Evolutionary conservation across 2,329 filamentous ascomycete species (phyloP), one percentile per base, ranked within the genome.

Genomic region (Pyricularia pennisetigena): DNA sequence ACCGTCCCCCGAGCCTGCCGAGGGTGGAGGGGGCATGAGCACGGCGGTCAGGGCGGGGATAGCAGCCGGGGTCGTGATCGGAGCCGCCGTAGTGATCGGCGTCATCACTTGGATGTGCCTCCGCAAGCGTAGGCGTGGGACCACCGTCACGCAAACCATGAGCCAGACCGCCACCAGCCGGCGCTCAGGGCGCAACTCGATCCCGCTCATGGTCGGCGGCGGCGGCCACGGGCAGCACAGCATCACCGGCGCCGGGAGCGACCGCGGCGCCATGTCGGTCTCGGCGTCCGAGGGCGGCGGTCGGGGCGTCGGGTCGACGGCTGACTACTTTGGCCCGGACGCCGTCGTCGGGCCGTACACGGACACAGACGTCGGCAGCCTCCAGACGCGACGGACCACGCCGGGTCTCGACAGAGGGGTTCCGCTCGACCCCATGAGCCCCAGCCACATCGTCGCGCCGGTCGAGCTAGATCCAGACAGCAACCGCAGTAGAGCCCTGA

Each of bases 11-110:
- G 69, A 71, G 5, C 69, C 66, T 26, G 70, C 69, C 16, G 49
- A 61, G 1, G 24, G 41, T 9, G 41, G 35, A 4, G 41, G 35
- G 3, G 41, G 66, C 66, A 73, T 86, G 6, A 82, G 82, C 1
- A 74, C 79, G 0, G 84, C 82, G 0, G 85, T 84, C 2, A 86
- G 83, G 72, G 85, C 83, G 0, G 86, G 86, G 2, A 83, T 89
- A n/a, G 85, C 82, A 6, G 78, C 83, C 0, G 86, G 84, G 23
- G 80, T 83, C 3, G 79, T 82, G 1, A 74, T 84, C 0, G 82
- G 77, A 30, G 79, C 77, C 1, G 76, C 79, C 3, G 63, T 80
- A 6, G 59, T 85, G 16, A 75, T 85, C 54, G 83, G 79, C 3
- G 73, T 72, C 3, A 70, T 81, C 20, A 78, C 80, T 0, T 88